phyloP scores from a whole-genome alignment of 768 basidiomycete genomes.

The Pleurotus cornucopiae region DNA sequence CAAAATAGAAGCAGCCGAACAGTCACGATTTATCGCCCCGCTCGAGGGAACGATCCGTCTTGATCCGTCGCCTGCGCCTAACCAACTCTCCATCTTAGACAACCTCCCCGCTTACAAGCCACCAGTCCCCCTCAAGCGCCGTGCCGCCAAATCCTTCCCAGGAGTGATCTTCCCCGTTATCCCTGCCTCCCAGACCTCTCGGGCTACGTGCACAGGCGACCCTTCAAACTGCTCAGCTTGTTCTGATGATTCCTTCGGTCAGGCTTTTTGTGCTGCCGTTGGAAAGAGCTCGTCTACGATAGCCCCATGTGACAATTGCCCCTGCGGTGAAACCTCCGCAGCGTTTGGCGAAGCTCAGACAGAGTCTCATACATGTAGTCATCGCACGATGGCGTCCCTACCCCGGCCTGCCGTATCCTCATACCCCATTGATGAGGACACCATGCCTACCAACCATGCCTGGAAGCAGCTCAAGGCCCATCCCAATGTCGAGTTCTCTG shows the following conservation, averaged over 20 bases:
- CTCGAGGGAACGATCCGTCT: slow-evolving; percentile 21
- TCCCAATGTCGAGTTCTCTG: slow-evolving; percentile 83
- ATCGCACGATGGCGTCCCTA: slow-evolving; percentile 14
- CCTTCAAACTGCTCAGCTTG: slow-evolving; percentile 84
- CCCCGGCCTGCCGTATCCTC: slow-evolving; percentile 15
- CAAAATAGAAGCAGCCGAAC: slow-evolving; percentile 21
- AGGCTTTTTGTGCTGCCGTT: slow-evolving; percentile 82
- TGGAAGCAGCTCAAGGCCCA: slow-evolving; percentile 85
- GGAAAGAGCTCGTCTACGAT: slow-evolving; percentile 53
- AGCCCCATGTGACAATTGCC: slow-evolving; percentile 53
- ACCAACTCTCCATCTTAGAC: slow-evolving; percentile 61
- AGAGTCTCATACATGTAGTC: not conserved
- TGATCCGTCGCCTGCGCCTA: slow-evolving; percentile 17
- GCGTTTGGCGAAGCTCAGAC: slow-evolving; percentile 1
- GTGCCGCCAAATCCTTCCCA: slow-evolving; percentile 28
- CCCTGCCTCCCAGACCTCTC: slow-evolving; percentile 20
- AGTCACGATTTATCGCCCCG: slow-evolving; percentile 17
- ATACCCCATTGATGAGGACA: slow-evolving; percentile 29
- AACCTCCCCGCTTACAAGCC: slow-evolving; percentile 79
- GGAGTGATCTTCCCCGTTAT: slow-evolving; percentile 54
- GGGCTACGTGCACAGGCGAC: slow-evolving; percentile 68
- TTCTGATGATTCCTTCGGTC: slow-evolving; percentile 80
- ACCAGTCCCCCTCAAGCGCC: slow-evolving; percentile 74
- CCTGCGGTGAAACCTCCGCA: slow-evolving; percentile 23
- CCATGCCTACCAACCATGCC: slow-evolving; percentile 76